Evolutionary conservation across 352 stramenopile species (phyloP).

Genomic region (Phytophthora lateralis): DNA sequence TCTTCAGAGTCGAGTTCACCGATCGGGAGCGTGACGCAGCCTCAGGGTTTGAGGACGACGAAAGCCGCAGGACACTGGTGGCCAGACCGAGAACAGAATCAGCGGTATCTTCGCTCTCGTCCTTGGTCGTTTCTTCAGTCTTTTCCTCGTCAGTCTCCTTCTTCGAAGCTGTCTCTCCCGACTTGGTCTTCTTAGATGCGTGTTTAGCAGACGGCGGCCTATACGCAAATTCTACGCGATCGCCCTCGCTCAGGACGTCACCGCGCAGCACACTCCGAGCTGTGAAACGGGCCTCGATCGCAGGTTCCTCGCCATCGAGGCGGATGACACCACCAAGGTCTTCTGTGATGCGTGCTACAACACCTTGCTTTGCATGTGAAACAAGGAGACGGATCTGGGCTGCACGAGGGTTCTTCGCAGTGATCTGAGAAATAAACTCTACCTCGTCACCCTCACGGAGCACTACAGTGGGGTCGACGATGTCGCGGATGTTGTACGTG

Average conservation of each 20-base stretch:
- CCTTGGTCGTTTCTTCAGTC: slow-evolving; percentile 15
- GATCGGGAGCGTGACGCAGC: slow-evolving; percentile 38
- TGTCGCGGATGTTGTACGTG: slow-evolving; percentile 74
- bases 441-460: slow-evolving; percentile 78
- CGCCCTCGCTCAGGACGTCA: slow-evolving; percentile 62
- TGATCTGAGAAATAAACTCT: slow-evolving; percentile 58
- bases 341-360: slow-evolving; percentile 54
- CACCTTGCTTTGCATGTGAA: slow-evolving; percentile 62
- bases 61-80: slow-evolving; percentile 58
- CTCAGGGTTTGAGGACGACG: slow-evolving; percentile 23
- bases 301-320: slow-evolving; percentile 45
- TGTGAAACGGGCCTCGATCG: slow-evolving; percentile 48
- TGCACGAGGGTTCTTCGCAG: slow-evolving; percentile 55
- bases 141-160: slow-evolving; percentile 16
- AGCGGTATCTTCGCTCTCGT: slow-evolving; percentile 14
- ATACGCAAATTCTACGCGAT: slow-evolving; percentile 79
- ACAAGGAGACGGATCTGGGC: slow-evolving; percentile 58
- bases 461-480: slow-evolving; percentile 55
- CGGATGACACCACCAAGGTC: slow-evolving; percentile 64
- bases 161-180: slow-evolving; percentile 21
- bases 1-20: slow-evolving; percentile 71
- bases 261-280: slow-evolving; percentile 62
- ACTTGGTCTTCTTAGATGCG: neutral
- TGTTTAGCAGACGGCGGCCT: slow-evolving; percentile 31
- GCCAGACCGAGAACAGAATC: slow-evolving; percentile 40